A percentile compares a stretch with the other conserved stretches of the same genome.
These are phyloP conservation scores for Pleurozium schreberi DNA, from an alignment of 225 moss, liverwort and hornwort genomes.

Conservation along the genomic window DNA sequence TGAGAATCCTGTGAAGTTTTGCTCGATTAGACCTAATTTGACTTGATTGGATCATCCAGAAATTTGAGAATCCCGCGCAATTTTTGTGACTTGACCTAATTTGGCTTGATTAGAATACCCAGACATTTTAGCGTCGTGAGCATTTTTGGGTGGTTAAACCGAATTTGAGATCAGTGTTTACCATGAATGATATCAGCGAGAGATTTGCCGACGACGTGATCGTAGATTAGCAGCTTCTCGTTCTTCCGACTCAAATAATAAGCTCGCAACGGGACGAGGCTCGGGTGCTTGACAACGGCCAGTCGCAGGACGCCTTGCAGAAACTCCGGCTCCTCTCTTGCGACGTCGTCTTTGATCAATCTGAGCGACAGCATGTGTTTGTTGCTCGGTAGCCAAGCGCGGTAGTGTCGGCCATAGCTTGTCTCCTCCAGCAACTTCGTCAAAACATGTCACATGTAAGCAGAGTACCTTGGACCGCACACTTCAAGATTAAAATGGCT, in stretches of 20 bases:
- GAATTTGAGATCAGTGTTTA: neutral
- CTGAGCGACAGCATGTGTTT: constrained; percentile 23
- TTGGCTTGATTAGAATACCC: neutral
- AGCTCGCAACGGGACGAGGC: constrained; percentile 13
- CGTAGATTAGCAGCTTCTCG: constrained; percentile 26
- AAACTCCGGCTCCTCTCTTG: constrained; percentile 25
- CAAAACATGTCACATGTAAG: neutral
- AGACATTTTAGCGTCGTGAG: neutral
- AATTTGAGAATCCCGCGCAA: neutral
- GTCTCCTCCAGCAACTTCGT: constrained; percentile 14
- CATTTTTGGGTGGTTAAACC: neutral
- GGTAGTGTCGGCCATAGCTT: constrained; percentile 6
- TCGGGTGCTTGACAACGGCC: constrained; percentile 26
- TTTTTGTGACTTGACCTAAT: neutral
- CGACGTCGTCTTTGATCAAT: constrained; percentile 10
- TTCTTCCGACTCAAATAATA: constrained; percentile 16
- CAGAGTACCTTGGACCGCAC: neutral
- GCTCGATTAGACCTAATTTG: neutral
- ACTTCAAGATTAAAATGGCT: neutral
- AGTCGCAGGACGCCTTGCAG: constrained; percentile 13
- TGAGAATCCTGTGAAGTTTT: neutral
- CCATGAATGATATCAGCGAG: constrained; percentile 28
- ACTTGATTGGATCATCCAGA: neutral
- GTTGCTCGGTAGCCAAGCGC: constrained; percentile 21
- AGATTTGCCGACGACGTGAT: constrained; percentile 4